phyloP scores from a whole-genome alignment of 345 rosid genomes.

The Aurinia saxatilis region DNA sequence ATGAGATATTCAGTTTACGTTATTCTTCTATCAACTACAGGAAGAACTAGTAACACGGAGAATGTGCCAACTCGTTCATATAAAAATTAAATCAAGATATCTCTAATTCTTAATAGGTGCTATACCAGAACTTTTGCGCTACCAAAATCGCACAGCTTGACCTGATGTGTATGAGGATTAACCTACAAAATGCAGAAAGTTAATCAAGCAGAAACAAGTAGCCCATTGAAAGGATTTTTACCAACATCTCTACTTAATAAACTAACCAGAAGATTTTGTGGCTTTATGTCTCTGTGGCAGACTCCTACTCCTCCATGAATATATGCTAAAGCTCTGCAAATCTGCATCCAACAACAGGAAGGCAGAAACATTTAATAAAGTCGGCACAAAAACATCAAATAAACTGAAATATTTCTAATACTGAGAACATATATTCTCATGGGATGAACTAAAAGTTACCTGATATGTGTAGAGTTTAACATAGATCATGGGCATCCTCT shows the following conservation, averaged over 20 bases:
- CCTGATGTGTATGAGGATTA: slow-evolving; percentile 59
- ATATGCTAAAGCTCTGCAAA: slow-evolving; percentile 85
- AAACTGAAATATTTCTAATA: neutral
- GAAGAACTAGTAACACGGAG: slow-evolving; percentile 4
- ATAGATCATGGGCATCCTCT: slow-evolving; percentile 82
- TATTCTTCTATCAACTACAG: neutral
- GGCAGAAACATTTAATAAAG: neutral
- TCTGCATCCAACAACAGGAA: slow-evolving; percentile 36
- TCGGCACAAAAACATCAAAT: neutral
- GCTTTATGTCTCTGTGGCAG: slow-evolving; percentile 98
- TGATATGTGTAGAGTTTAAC: slow-evolving; percentile 91
- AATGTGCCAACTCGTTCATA: slow-evolving; percentile 2
- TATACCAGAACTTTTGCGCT: slow-evolving; percentile 71
- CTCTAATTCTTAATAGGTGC: neutral
- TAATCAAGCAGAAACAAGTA: neutral
- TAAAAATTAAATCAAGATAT: slow-evolving; percentile 1
- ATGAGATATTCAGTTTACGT: neutral
- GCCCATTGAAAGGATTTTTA: neutral
- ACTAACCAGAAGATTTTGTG: slow-evolving; percentile 91
- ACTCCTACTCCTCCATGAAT: slow-evolving; percentile 80
- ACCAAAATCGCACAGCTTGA: slow-evolving; percentile 61
- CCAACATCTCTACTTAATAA: neutral
- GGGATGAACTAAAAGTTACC: slow-evolving; percentile 27
- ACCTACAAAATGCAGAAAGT: slow-evolving; percentile 42
- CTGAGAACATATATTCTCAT: neutral